Base-by-base conservation (phyloP, 2,329 filamentous ascomycete genomes). In the Cryphonectria parasitica region DNA sequence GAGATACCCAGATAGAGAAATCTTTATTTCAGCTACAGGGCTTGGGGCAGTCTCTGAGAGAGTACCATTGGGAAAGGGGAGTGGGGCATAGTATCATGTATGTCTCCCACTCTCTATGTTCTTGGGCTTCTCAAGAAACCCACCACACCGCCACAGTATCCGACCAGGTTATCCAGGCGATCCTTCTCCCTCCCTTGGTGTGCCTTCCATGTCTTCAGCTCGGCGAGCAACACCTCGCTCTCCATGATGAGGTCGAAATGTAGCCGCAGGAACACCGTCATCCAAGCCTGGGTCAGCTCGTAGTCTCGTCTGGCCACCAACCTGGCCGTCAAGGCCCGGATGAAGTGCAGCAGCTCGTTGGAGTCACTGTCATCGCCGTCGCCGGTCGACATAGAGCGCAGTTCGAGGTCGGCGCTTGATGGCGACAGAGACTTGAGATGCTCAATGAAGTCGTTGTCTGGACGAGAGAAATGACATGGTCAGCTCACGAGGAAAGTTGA, bases 271-370 rank as follows among this genome's bases (percentile, higher is more conserved):
- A 98, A 97, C 0, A 98, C 95, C 1, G 92, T 91, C 94, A 99
- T 98, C 95, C 96, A 99, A 0, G 94, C 94, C 80, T 98, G 95
- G 22, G 94, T 92, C 54, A 99, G 86, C 81, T 99, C 96, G 80
- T 97, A 99, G 80, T 98, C 96, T 64, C 88, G 88, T 74, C 91
- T 89, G 66, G 88, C 84, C 60, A 84, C 82, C 67, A 98, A 83
- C 17, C 92, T 86, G 68, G 83, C 85, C 0, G 93, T 97, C 69
- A 99, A 81, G 1, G 94, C 94, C n/a, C 84, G 81, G 66, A 98
- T 90, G 78, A 99, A 99, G 67, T 90, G 86, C 0, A 91, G 83
- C 25, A 97, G 83, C 80, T 98, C 96, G 70, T 91, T 89, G 73
- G 88, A 81, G 72, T 86, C 77, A 75, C 84, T 77, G 69, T 81